Evolutionary conservation across 495 filamentous ascomycete genomes (phyloP).

Genomic region (Xylaria intraflava): DNA sequence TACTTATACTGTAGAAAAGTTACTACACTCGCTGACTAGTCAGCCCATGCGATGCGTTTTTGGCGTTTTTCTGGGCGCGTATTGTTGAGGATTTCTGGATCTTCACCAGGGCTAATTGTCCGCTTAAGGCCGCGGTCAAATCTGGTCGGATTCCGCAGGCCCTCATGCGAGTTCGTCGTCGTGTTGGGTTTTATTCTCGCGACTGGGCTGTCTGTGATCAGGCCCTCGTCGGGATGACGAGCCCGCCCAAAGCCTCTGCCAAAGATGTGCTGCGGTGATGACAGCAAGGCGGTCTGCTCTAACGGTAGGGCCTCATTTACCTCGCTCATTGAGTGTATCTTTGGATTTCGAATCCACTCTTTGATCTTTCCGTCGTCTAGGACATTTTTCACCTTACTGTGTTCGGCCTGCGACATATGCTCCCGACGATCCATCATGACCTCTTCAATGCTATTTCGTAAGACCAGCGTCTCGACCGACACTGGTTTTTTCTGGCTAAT

Average conservation of each 20-base stretch:
- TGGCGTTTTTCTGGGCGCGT: conserved; percentile 1
- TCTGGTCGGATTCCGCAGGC: not conserved
- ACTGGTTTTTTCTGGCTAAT: conserved; percentile 81
- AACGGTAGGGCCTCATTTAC: conserved; percentile 41
- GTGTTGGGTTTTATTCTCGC: conserved; percentile 3
- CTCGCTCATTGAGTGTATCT: conserved; percentile 52
- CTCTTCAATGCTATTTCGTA: conserved; percentile 80
- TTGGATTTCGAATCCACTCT: conserved; percentile 68
- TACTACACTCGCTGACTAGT: not conserved
- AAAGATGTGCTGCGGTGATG: conserved; percentile 53
- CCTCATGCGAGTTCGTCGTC: not conserved
- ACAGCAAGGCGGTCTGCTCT: conserved; percentile 51
- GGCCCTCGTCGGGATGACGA: conserved; percentile 31
- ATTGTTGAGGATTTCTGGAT: not conserved
- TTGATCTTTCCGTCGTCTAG: conserved; percentile 73
- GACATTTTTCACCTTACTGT: conserved; percentile 56
- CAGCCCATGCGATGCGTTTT: conserved; percentile 1
- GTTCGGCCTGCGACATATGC: conserved; percentile 73
- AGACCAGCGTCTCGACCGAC: conserved; percentile 77
- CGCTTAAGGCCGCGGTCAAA: conserved; percentile 13
- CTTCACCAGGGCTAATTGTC: not conserved
- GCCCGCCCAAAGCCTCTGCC: conserved; percentile 38
- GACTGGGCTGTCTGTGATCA: conserved; percentile 22
- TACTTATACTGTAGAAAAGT: too few relatives aligned
- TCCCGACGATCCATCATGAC: conserved; percentile 67